Percentiles rank a stretch among this genome's conserved stretches.
Evolutionary conservation across 2,329 filamentous ascomycete species (phyloP).

Genomic region (Endoconidiophora polonica): DNA sequence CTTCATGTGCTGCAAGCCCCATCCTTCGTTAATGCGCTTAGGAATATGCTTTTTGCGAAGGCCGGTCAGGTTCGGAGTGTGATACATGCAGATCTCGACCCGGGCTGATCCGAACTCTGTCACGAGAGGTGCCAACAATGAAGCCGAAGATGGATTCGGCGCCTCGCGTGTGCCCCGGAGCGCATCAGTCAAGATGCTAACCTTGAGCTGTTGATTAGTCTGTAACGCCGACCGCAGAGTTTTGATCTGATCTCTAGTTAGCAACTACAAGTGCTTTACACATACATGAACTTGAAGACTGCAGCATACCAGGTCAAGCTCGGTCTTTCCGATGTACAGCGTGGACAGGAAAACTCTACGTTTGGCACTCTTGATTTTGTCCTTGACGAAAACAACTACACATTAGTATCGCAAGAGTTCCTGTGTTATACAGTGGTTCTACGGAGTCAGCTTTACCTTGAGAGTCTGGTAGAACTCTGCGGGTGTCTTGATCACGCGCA

Average conservation of each 20-base stretch:
- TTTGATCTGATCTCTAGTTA: conserved; percentile 37
- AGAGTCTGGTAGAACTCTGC: conserved; percentile 81
- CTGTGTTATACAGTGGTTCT: background rate
- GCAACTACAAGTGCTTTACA: too few species aligned
- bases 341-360: conserved; percentile 82
- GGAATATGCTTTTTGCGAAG: conserved; percentile 70
- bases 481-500: conserved; percentile 64
- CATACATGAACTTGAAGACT: background rate
- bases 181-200: conserved; percentile 84
- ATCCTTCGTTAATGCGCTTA: conserved; percentile 87
- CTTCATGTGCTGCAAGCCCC: conserved; percentile 99
- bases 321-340: conserved; percentile 86
- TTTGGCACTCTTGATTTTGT: conserved; percentile 67
- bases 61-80: conserved; percentile 88
- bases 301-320: conserved; percentile 56
- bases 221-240: conserved; percentile 61
- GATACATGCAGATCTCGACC: conserved; percentile 92
- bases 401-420: background rate
- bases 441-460: conserved; percentile 41
- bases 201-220: conserved; percentile 55
- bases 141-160: conserved; percentile 72
- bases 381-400: conserved; percentile 26
- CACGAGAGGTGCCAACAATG: conserved; percentile 69
- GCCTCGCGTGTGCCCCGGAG: conserved; percentile 83
- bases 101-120: conserved; percentile 66